Evolutionary conservation across 2,329 filamentous ascomycete species (phyloP).

Genomic region (Exophiala lecanii-corni): DNA sequence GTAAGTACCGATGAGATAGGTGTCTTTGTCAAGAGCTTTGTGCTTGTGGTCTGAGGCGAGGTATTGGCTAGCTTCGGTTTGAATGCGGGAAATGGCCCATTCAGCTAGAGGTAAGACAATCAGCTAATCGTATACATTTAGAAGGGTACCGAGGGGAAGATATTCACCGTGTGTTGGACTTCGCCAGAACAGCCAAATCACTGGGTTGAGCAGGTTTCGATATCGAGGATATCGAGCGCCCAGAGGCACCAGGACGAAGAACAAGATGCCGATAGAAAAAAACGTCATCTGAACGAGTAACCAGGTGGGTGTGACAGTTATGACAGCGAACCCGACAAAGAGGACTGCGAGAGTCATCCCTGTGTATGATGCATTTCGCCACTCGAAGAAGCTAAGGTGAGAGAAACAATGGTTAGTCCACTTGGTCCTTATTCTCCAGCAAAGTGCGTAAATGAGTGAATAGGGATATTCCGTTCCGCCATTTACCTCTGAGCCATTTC

Average conservation of each 20-base stretch:
- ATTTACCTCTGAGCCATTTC: constrained; percentile 13
- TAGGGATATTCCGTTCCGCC: background rate
- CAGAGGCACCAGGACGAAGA: constrained; percentile 15
- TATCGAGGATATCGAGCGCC: constrained; percentile 10
- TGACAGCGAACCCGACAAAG: constrained; percentile 3
- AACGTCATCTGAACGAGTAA: constrained; percentile 13
- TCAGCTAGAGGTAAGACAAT: constrained; percentile 8
- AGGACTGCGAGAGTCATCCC: constrained; percentile 1
- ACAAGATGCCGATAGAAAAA: constrained; percentile 6
- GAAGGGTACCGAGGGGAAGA: background rate
- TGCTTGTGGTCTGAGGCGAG: constrained; percentile 1
- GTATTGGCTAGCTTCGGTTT: constrained; percentile 9
- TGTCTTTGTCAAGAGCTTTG: background rate
- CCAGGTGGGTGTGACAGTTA: constrained; percentile 10
- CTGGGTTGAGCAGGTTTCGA: constrained; percentile 9
- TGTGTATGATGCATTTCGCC: constrained; percentile 13
- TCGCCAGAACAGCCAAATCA: constrained; percentile 14
- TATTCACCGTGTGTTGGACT: constrained; percentile 16
- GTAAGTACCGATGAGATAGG: background rate
- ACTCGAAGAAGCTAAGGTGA: constrained; percentile 10
- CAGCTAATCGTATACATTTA: background rate
- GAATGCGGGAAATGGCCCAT: constrained; percentile 17
- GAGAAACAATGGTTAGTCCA: background rate
- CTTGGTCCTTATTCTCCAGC: too few species aligned
- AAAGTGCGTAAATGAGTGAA: too few species aligned